Base-by-base conservation (phyloP, 2,329 filamentous ascomycete genomes). In the Alternaria metachromatica region DNA sequence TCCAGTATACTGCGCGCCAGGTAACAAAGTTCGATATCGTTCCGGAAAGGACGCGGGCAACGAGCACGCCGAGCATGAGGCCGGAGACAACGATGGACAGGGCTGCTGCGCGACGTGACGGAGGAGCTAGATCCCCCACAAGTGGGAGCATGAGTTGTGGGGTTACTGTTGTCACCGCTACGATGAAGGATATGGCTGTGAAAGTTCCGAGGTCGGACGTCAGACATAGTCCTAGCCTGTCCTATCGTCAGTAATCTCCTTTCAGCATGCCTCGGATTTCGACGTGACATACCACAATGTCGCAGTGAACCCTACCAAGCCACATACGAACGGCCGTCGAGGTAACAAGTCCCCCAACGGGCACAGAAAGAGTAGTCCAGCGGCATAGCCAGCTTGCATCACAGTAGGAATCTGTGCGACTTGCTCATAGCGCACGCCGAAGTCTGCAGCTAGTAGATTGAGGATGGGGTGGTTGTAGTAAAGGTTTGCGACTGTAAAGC, bases 381-480 rank as follows among this genome's bases (percentile, higher is more conserved):
- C 84, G 1, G 92, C 92, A 78, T 96, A 96, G 2, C 92, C 92
- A 2, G 91, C 90, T 77, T 96, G 93, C 78, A 92, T 89, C 46
- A 94, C 81, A 0, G 92, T 95, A 1, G 92, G 91, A 23, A 95
- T 88, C 44, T 87, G 80, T 5, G 87, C 84, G 0, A 92, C 88
- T 58, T 86, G 83, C 72, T 93, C 91, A 72, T 93, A 90, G 9
- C 84, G 85, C 51, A 95, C 89, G 57, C 85, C 73, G 73, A 96
- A 95, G 15, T 91, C 89, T 10, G 84, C 77, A 0, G 92, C 92
- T 44, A 96, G 84, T 55, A 91, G 87, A 73, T 94, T 93, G 23
- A 95, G 82, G 50, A 95, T 92, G 0, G 92, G 91, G 72, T 94
- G 92, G 63, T 87, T 92, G 79, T 95, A 94, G 80, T 95, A 95